Percentiles rank a stretch among this genome's conserved stretches.
phyloP scores from a whole-genome alignment of 805 yeast species.

The Metschnikowia similis region DNA sequence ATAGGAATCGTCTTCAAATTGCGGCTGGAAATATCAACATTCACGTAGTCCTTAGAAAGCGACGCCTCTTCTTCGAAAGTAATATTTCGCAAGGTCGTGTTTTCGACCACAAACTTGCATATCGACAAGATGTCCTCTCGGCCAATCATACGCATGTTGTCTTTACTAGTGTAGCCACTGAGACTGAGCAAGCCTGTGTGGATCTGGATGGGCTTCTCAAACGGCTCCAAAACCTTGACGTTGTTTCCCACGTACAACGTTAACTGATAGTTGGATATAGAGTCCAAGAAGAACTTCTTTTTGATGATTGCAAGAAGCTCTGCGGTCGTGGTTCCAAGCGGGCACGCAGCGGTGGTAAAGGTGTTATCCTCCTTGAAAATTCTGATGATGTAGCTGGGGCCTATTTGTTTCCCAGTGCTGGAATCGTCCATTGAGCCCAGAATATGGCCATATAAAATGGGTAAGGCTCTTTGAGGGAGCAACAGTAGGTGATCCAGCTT shows the following conservation, averaged over 20 bases:
- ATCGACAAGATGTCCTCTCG: conserved; percentile 79
- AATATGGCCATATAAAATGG: conserved; percentile 30
- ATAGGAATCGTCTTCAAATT: conserved; percentile 83
- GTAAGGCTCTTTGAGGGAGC: conserved; percentile 19
- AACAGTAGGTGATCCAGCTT: conserved; percentile 9
- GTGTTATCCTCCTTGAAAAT: conserved; percentile 82
- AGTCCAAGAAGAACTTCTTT: conserved; percentile 70
- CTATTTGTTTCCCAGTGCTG: conserved; percentile 12
- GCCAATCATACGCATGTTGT: conserved; percentile 72
- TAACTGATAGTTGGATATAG: conserved; percentile 69
- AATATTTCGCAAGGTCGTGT: conserved; percentile 54
- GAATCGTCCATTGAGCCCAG: conserved; percentile 1
- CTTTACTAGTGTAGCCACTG: conserved; percentile 78
- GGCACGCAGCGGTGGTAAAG: conserved; percentile 77
- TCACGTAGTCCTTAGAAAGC: conserved; percentile 60
- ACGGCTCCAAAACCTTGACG: conserved; percentile 65
- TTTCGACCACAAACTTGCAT: conserved; percentile 73
- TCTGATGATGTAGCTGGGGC: conserved; percentile 52
- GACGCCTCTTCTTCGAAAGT: conserved; percentile 68
- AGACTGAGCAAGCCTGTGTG: conserved; percentile 68
- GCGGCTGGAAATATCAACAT: conserved; percentile 68
- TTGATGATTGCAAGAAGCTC: conserved; percentile 70
- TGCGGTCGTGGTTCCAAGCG: conserved; percentile 70
- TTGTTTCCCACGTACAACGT: conserved; percentile 72
- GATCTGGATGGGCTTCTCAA: conserved; percentile 72